Evolutionary conservation across 495 filamentous ascomycete genomes (phyloP).

Genomic region (Rusavskia elegans): DNA sequence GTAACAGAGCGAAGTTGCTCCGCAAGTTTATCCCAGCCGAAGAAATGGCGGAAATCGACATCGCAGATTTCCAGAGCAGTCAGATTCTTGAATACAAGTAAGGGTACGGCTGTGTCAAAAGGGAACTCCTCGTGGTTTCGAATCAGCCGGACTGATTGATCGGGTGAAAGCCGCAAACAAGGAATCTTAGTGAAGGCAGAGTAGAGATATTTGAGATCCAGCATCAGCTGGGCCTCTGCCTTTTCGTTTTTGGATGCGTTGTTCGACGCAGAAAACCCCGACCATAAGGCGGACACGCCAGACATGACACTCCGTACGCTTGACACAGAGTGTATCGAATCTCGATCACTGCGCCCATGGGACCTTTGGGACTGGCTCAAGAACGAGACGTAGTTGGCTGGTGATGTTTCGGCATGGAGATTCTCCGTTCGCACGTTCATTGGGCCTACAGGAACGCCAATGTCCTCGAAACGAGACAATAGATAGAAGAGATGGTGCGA

Average conservation of each 20-base stretch:
- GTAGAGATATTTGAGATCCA: slow-evolving; percentile 88
- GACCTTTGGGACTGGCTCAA: slow-evolving; percentile 61
- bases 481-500: slow-evolving; percentile 96
- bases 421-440: slow-evolving; percentile 95
- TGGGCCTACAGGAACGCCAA: slow-evolving; percentile 75
- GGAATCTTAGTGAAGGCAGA: slow-evolving; percentile 98
- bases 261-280: slow-evolving; percentile 60
- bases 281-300: slow-evolving; percentile 83
- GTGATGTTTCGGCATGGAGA: slow-evolving; percentile 69
- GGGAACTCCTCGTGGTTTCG: slow-evolving; percentile 94
- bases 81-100: slow-evolving; percentile 91
- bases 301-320: slow-evolving; percentile 97
- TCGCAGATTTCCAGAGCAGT: slow-evolving; percentile 85
- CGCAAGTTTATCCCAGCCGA: slow-evolving; percentile 84
- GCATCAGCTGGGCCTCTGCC: slow-evolving; percentile 67
- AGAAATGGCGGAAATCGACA: slow-evolving; percentile 91
- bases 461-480: slow-evolving; percentile 82
- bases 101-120: slow-evolving; percentile 91
- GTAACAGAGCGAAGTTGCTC: slow-evolving; percentile 82
- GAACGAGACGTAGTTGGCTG: slow-evolving; percentile 93
- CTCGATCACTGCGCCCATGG: slow-evolving; percentile 63
- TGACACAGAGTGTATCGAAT: slow-evolving; percentile 86
- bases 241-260: slow-evolving; percentile 66
- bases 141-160: slow-evolving; percentile 77
- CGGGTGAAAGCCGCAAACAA: slow-evolving; percentile 71